These are phyloP conservation scores for Syzygium aromaticum DNA, from an alignment of 345 rosid species.

Conservation along the genomic window DNA sequence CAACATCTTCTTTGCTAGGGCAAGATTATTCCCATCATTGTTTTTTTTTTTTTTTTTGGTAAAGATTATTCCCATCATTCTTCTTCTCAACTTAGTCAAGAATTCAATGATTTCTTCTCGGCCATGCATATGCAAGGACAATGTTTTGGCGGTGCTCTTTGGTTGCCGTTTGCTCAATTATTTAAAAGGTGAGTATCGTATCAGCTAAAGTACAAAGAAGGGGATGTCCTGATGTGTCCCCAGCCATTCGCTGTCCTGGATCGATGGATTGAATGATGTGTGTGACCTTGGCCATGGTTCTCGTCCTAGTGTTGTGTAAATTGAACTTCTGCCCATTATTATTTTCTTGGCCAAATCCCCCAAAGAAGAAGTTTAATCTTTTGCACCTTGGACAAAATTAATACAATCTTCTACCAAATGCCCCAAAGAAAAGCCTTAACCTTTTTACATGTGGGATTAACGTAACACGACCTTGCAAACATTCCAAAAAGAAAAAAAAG, in stretches of 20 bases:
- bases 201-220: neutral
- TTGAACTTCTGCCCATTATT: neutral
- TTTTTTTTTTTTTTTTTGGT: too few relatives aligned
- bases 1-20: neutral
- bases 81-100: neutral
- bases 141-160: neutral
- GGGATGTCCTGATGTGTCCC: neutral
- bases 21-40: neutral
- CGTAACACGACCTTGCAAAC: neutral
- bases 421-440: neutral
- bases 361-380: neutral
- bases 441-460: neutral
- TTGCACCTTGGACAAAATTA: neutral
- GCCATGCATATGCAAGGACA: neutral
- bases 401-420: neutral
- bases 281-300: neutral
- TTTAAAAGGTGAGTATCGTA: neutral
- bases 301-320: neutral
- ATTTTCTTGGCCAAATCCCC: neutral
- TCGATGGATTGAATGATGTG: neutral
- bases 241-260: neutral
- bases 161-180: neutral
- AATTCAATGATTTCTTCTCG: neutral
- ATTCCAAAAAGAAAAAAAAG: neutral
- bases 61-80: neutral